phyloP scores from a whole-genome alignment of 2,329 filamentous ascomycete species.

The Dactylonectria estremocensis region DNA sequence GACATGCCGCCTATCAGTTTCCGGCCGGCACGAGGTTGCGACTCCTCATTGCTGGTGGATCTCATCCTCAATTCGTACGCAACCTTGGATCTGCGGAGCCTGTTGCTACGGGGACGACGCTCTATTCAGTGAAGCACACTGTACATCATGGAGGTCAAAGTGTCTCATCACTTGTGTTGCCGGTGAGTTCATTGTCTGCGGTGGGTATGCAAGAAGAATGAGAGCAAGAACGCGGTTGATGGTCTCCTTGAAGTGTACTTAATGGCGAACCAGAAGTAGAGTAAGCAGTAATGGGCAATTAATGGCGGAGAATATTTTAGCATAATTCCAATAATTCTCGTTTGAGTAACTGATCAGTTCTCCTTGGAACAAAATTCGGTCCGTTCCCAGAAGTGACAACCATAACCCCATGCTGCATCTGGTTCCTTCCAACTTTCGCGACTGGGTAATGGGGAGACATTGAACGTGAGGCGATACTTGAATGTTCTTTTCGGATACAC shows the following conservation, averaged over 20 bases:
- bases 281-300: too few relatives aligned
- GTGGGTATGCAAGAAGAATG: too few relatives aligned
- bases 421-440: slow-evolving; percentile 4
- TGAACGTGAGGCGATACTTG: neutral
- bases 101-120: neutral
- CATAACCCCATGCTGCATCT: neutral
- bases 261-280: too few relatives aligned
- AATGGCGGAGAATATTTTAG: too few relatives aligned
- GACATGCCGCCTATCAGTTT: too few relatives aligned
- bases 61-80: neutral
- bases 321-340: too few relatives aligned
- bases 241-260: too few relatives aligned
- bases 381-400: neutral
- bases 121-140: neutral
- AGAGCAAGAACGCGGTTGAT: too few relatives aligned
- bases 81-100: neutral
- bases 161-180: neutral
- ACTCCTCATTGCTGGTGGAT: neutral
- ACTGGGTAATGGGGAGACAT: neutral
- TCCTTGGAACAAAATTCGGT: neutral
- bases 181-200: neutral
- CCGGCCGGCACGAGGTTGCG: neutral
- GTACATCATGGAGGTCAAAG: neutral
- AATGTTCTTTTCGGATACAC: neutral
- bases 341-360: too few relatives aligned